Percentiles rank a stretch among this genome's conserved stretches.
Evolutionary conservation across 1,284 basidiomycete genomes (phyloP).

Genomic region (Gomphus bonarii): DNA sequence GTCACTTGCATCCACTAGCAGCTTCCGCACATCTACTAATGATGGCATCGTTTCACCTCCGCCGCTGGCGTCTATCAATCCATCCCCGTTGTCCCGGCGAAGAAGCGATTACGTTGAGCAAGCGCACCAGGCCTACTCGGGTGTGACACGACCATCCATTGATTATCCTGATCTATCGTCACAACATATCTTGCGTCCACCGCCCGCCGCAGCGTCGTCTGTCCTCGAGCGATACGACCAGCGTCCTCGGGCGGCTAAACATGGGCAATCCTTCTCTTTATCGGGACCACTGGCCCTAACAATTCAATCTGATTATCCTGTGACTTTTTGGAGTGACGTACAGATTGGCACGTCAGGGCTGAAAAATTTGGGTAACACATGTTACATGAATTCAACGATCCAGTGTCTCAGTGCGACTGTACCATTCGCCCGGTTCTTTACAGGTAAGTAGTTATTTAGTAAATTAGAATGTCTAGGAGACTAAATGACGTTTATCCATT

Average conservation of each 20-base stretch:
- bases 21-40: constrained; percentile 20
- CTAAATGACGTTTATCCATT: constrained; percentile 1
- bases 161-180: constrained; percentile 71
- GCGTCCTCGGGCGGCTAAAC: constrained; percentile 35
- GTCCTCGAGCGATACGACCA: constrained; percentile 60
- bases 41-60: constrained; percentile 44
- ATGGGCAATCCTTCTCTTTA: constrained; percentile 12
- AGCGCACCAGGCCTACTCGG: constrained; percentile 57
- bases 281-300: constrained; percentile 39
- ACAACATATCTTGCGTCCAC: constrained; percentile 59
- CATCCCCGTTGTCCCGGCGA: constrained; percentile 57
- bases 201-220: constrained; percentile 63
- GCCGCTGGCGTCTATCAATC: constrained; percentile 71
- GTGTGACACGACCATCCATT: constrained; percentile 43
- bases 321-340: constrained; percentile 71
- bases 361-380: constrained; percentile 97
- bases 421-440: constrained; percentile 87
- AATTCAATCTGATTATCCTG: constrained; percentile 61
- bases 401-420: constrained; percentile 91
- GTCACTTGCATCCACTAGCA: constrained; percentile 19
- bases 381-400: constrained; percentile 98
- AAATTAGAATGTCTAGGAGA: not conserved
- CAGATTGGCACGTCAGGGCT: constrained; percentile 79
- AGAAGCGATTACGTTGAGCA: constrained; percentile 76
- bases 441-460: constrained; percentile 37